These are phyloP conservation scores for Xylaria flabelliformis DNA, from an alignment of 495 filamentous ascomycete species.

Conservation along the genomic window DNA sequence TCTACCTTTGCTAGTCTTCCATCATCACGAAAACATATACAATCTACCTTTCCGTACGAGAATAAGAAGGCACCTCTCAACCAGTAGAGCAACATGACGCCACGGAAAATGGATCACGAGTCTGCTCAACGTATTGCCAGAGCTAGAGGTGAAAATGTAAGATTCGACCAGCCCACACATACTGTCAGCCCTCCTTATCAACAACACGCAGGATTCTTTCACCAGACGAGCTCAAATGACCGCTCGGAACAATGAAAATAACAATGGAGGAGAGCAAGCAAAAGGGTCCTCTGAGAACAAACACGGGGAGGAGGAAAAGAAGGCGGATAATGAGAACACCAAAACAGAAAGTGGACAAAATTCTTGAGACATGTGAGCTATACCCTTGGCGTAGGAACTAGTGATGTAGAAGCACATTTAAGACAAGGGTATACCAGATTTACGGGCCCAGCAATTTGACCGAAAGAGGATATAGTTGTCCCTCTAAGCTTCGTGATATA, in stretches of 20 bases:
- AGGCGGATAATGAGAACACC: neutral
- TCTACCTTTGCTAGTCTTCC: neutral
- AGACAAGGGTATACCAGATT: constrained; percentile 2
- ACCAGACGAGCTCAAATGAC: constrained; percentile 51
- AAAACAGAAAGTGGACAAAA: constrained; percentile 9
- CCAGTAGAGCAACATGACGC: constrained; percentile 37
- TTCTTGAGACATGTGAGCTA: neutral
- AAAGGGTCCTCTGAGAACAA: neutral
- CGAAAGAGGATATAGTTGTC: neutral
- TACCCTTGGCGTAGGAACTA: constrained; percentile 16
- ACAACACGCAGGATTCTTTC: constrained; percentile 48
- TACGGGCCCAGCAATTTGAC: constrained; percentile 5
- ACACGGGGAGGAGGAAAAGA: neutral
- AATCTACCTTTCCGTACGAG: neutral
- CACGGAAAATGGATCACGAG: constrained; percentile 52
- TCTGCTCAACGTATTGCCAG: constrained; percentile 53
- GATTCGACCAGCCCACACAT: neutral
- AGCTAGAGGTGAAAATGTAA: constrained; percentile 49
- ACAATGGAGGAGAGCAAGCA: neutral
- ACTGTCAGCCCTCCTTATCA: constrained; percentile 20
- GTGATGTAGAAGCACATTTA: neutral
- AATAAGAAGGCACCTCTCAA: neutral
- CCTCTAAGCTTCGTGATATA: neutral
- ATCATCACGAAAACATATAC: neutral
- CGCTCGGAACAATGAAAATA: constrained; percentile 46